Conservation (phyloP, 257 asterid species). For the Solanum clarkiae region DNA sequence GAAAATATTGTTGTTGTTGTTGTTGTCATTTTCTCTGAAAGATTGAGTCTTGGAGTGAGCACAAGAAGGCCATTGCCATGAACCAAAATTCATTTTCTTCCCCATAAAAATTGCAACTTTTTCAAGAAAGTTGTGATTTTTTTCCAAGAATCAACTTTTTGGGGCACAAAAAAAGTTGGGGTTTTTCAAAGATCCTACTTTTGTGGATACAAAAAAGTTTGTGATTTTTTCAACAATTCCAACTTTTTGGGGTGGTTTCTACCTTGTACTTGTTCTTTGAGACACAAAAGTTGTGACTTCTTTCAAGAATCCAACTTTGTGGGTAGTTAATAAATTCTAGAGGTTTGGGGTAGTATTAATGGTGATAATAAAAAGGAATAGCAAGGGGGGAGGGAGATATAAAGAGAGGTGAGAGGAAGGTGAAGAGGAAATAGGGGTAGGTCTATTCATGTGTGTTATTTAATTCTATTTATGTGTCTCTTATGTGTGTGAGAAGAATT, state of each 20-base stretch:
- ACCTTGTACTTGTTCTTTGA: neutral
- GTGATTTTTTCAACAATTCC: neutral
- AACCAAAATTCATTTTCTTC: conserved; percentile 20
- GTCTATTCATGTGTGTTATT: neutral
- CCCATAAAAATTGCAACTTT: neutral
- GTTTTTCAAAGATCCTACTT: neutral
- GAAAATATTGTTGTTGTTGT: conserved; percentile 8
- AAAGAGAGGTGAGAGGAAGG: conserved; percentile 21
- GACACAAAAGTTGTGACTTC: neutral
- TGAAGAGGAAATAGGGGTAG: conserved; percentile 39
- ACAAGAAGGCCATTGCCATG: conserved; percentile 31
- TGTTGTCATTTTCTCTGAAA: conserved; percentile 6
- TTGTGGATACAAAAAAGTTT: neutral
- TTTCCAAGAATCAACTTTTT: too few relatives aligned
- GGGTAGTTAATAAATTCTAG: neutral
- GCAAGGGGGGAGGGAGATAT: conserved; percentile 1
- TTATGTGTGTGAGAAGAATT: neutral
- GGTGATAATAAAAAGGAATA: conserved; percentile 18
- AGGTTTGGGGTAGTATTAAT: conserved; percentile 21
- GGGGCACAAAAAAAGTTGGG: neutral
- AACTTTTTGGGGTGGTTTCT: neutral
- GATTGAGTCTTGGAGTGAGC: conserved; percentile 21
- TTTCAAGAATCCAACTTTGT: neutral
- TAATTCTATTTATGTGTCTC: neutral
- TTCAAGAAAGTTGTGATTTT: neutral